Base-by-base conservation (phyloP, 2,329 filamentous ascomycete genomes). In the Microdochium bolleyi region DNA sequence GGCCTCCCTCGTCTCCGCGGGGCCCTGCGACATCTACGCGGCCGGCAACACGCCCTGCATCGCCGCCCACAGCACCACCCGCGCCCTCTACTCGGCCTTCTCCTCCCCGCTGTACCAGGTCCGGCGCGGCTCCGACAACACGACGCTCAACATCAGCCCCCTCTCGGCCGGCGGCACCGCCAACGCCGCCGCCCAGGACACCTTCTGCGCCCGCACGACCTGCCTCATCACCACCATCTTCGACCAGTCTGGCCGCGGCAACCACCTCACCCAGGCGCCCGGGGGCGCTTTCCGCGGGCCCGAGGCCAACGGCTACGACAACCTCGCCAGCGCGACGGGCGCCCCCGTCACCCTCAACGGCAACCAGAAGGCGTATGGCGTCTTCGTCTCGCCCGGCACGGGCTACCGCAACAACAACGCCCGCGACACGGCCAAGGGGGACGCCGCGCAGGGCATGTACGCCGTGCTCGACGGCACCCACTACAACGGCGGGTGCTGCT, bases 201-300 rank as follows among this genome's bases (percentile, higher is more conserved):
- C 68, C 1, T 87, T 87, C 66, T 87, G 83, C 59, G 64, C 71
- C 10, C 64, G 69, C 49, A 85, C 82, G 0, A 85, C 80, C 13
- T 87, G 83, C 60, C 68, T 84, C 24, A 85, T 87, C 61, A 76
- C 75, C 1, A 73, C 80, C 58, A 84, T 85, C 51, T 86, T 86
- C 61, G 84, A 87, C 62, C 84, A 87, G 65, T 84, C 83, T 13
- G 82, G 82, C 52, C 67, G 66, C 1, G 73, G 73, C 1, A 87
- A 87, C 56, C 78, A 87, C 59, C 78, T 87, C 2, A 83, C 77
- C 0, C 81, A 81, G 56, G 84, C 83, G 2, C 79, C 80, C 0
- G 75, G 76, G 0, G 83, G 82, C 1, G 79, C 71, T 27, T 83
- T 79, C 58, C 66, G 60, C 0, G 83, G 83, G 10, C 82, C 82